A percentile compares a stretch with the other conserved stretches of the same genome.
Evolutionary conservation across 164 flowering plant genomes (phyloP).

Genomic region (Tetrastigma voinierianum): DNA sequence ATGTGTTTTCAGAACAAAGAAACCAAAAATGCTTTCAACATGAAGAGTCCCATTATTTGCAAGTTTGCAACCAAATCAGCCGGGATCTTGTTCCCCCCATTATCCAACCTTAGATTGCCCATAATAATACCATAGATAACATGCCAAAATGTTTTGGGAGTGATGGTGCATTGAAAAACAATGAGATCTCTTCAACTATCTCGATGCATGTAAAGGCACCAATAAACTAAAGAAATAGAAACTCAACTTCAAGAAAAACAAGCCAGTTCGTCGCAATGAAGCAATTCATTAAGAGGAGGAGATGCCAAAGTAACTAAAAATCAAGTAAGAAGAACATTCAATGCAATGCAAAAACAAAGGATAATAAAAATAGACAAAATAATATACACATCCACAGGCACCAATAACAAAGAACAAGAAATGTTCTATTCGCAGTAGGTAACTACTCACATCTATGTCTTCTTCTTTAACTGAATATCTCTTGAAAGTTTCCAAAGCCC

Average conservation of each 20-base stretch:
- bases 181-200: background rate
- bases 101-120: background rate
- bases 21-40: background rate
- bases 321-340: too few species aligned
- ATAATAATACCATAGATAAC: background rate
- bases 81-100: too few species aligned
- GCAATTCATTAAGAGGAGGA: too few species aligned
- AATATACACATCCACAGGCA: background rate
- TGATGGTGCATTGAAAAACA: background rate
- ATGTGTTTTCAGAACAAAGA: background rate
- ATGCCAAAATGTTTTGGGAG: background rate
- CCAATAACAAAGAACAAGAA: too few species aligned
- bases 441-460: conserved; percentile 70
- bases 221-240: background rate
- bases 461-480: conserved; percentile 79
- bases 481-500: conserved; percentile 85
- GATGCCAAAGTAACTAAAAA: background rate
- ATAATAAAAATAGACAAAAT: background rate
- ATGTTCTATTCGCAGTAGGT: background rate
- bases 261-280: too few species aligned
- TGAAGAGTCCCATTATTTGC: background rate
- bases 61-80: too few species aligned
- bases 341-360: background rate
- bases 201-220: background rate
- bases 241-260: background rate